phyloP scores from a whole-genome alignment of 2,329 filamentous ascomycete genomes.

The Parascedosporium putredinis region DNA sequence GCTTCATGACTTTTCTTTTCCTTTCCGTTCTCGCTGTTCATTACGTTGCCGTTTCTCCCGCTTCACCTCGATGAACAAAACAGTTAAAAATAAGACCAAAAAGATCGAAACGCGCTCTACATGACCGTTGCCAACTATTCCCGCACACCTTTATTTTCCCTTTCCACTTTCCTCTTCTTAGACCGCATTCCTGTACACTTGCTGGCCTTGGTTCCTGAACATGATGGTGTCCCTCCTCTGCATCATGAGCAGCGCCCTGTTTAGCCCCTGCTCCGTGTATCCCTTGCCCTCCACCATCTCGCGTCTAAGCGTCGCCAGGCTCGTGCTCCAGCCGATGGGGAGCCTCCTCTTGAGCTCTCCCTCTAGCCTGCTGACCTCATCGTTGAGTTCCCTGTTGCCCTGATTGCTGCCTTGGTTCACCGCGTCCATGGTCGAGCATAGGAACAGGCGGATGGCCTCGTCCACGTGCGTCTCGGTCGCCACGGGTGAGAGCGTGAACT shows the following conservation, averaged over 20 bases:
- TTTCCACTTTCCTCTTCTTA: no score
- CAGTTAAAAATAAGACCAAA: no score
- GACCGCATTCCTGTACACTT: slow-evolving; percentile 64
- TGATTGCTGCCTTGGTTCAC: slow-evolving; percentile 80
- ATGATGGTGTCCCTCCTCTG: slow-evolving; percentile 80
- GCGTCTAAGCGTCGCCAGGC: slow-evolving; percentile 69
- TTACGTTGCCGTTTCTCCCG: no score
- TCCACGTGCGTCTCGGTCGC: slow-evolving; percentile 90
- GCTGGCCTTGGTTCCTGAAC: slow-evolving; percentile 64
- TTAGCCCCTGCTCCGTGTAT: slow-evolving; percentile 78
- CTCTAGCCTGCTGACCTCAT: slow-evolving; percentile 79
- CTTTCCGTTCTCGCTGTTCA: no score
- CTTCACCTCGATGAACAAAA: no score
- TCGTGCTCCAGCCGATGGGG: slow-evolving; percentile 93
- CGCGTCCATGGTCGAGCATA: slow-evolving; percentile 95
- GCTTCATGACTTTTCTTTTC: no score
- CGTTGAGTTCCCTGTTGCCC: slow-evolving; percentile 79
- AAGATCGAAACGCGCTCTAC: no score
- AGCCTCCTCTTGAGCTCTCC: slow-evolving; percentile 77
- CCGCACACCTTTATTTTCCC: no score
- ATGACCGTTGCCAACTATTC: no score
- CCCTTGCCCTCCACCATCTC: slow-evolving; percentile 91
- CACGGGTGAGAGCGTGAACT: slow-evolving; percentile 74
- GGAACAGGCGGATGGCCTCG: slow-evolving; percentile 91
- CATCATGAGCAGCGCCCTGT: slow-evolving; percentile 74